Evolutionary conservation across 2,329 filamentous ascomycete genomes (phyloP).

Genomic region (Aspergillus tamarii): DNA sequence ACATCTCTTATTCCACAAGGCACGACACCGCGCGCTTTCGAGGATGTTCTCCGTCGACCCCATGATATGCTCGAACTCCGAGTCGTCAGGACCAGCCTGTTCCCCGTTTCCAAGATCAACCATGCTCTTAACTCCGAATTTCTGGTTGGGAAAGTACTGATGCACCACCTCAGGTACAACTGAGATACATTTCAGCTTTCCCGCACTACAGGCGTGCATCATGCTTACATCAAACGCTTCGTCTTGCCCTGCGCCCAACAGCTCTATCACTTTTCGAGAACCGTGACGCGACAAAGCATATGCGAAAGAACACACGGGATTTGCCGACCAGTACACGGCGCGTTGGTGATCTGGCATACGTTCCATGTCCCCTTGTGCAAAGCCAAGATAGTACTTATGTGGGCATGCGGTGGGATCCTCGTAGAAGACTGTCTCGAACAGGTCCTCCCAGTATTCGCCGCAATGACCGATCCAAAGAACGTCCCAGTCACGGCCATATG

Average conservation of each 20-base stretch:
- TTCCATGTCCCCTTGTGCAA: constrained; percentile 15
- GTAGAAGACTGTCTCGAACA: constrained; percentile 23
- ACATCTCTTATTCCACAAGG: constrained; percentile 33
- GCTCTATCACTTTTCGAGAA: constrained; percentile 37
- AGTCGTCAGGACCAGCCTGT: constrained; percentile 18
- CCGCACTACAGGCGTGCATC: constrained; percentile 33
- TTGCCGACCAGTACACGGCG: constrained; percentile 30
- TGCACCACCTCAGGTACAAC: constrained; percentile 43
- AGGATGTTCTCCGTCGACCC: constrained; percentile 40
- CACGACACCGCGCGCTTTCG: constrained; percentile 40
- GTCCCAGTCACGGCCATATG: constrained; percentile 41
- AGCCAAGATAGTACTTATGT: constrained; percentile 19
- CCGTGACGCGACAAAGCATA: constrained; percentile 46
- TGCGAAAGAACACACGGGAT: constrained; percentile 39
- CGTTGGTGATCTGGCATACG: constrained; percentile 23
- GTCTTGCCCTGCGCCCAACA: constrained; percentile 29
- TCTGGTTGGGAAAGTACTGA: constrained; percentile 36
- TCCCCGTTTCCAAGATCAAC: constrained; percentile 29
- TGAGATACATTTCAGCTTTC: constrained; percentile 38
- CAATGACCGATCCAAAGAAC: constrained; percentile 45
- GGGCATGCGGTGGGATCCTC: constrained; percentile 31
- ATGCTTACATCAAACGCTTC: constrained; percentile 43
- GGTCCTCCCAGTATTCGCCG: constrained; percentile 24
- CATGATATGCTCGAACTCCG: constrained; percentile 31
- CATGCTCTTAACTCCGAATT: constrained; percentile 27